Evolutionary conservation across 2,329 filamentous ascomycete species (phyloP), one percentile per base, ranked within the genome.

Genomic region (Diaporthe velutina): DNA sequence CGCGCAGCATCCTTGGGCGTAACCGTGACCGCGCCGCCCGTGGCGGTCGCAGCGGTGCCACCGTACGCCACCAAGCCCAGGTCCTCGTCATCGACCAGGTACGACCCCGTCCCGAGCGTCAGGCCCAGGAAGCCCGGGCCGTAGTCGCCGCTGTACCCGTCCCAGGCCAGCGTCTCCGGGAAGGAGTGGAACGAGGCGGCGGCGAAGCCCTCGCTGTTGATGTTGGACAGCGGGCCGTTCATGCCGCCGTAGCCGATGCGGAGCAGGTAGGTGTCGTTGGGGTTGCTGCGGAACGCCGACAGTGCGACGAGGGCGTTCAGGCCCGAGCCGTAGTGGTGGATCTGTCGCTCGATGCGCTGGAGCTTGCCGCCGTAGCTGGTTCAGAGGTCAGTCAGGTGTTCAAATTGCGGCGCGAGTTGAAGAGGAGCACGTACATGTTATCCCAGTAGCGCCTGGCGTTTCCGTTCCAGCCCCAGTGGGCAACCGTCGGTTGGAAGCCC

Each of bases 401-500:
- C 10, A 9, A 30, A 2, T n/a, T n/a, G n/a, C 58, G 7, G 25
- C 15, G 13, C 5, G n/a, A 6, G 13, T 10, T 2, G 10, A 3
- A 13, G 10, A 17, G 1, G 50, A 7, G 19, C 2, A 6, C 2
- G 0, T 4, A 89, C 81, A 88, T 80, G 70, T 89, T 90, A 77
- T 92, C 90, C 90, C 90, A 91, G 79, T 91, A 91, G 8, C 90
- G 81, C 2, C 90, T 85, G 0, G 90, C 89, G 76, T 91, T 91
- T 17, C 90, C 90, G 70, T 92, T 90, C 88, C 88, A 92, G 3
- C 88, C 90, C 90, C 90, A 92, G 76, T 91, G 90, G 0, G 89
- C 83, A 0, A 92, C 86, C 0, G 88, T 89, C 0, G 90, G 89
- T 83, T 87, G 90, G 76, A 88, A 91, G 0, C 88, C 90, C 1